Percentiles rank a stretch among this genome's conserved stretches.
phyloP scores from a whole-genome alignment of 2,329 filamentous ascomycete genomes.

The Metarhizium humberi region DNA sequence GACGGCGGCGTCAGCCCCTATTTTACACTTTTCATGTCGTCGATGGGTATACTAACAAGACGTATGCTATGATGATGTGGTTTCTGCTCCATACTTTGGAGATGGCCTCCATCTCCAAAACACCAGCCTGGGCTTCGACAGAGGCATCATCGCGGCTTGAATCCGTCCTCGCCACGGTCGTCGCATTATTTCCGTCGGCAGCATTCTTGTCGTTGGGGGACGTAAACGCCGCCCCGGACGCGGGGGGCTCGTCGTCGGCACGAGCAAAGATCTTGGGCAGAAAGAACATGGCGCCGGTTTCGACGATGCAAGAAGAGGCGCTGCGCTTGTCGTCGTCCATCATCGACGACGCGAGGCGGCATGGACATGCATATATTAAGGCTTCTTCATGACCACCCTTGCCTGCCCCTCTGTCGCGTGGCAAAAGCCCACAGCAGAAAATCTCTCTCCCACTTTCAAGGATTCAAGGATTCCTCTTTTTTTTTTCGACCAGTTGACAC shows the following conservation, averaged over 20 bases:
- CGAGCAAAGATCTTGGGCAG: conserved; percentile 3
- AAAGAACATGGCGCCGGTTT: neutral
- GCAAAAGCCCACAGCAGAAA: no score
- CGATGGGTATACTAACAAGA: neutral
- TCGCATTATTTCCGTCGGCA: neutral
- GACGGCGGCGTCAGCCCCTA: neutral
- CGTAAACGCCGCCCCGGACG: neutral
- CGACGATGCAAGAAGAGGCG: neutral
- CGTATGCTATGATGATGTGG: conserved; percentile 1
- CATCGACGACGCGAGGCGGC: no score
- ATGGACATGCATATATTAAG: no score
- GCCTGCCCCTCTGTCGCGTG: no score
- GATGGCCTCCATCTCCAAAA: neutral
- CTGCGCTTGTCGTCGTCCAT: neutral
- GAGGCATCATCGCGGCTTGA: neutral
- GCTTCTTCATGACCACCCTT: no score
- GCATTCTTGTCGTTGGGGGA: neutral
- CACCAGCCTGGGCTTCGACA: neutral
- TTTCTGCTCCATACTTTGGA: conserved; percentile 1
- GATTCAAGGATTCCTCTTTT: no score
- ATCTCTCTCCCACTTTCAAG: no score
- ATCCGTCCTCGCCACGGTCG: neutral
- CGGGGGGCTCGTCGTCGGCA: neutral
- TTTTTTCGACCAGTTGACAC: no score
- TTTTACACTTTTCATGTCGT: no score